Evolutionary conservation across 2,329 filamentous ascomycete species (phyloP).

Genomic region (Trichoderma cornu-damae): DNA sequence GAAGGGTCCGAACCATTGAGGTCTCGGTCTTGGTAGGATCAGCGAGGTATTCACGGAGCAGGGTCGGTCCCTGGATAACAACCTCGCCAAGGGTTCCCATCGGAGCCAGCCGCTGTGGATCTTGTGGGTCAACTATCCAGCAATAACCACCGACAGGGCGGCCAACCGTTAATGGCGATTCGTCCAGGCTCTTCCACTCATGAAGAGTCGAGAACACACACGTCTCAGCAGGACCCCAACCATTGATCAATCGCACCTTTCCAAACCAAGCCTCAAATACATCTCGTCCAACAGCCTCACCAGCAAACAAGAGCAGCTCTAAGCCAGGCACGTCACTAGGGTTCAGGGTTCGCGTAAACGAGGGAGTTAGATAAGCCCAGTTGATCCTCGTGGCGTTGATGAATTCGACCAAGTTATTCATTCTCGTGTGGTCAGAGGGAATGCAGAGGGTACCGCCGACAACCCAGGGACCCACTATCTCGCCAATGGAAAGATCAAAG

Average conservation of each 20-base stretch:
- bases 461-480: slow-evolving; percentile 20
- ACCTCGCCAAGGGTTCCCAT: slow-evolving; percentile 19
- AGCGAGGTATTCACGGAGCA: slow-evolving; percentile 42
- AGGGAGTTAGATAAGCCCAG: slow-evolving; percentile 20
- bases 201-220: slow-evolving; percentile 19
- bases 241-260: slow-evolving; percentile 20
- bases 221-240: slow-evolving; percentile 23
- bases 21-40: slow-evolving; percentile 18
- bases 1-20: background rate
- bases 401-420: slow-evolving; percentile 17
- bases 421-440: slow-evolving; percentile 17
- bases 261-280: slow-evolving; percentile 21
- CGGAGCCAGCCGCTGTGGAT: slow-evolving; percentile 15
- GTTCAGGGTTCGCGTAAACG: slow-evolving; percentile 16
- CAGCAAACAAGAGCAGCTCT: slow-evolving; percentile 18
- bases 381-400: slow-evolving; percentile 12
- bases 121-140: slow-evolving; percentile 16
- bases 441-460: slow-evolving; percentile 20
- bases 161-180: slow-evolving; percentile 15
- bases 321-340: slow-evolving; percentile 18
- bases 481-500: slow-evolving; percentile 21
- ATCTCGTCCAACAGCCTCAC: slow-evolving; percentile 18
- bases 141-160: slow-evolving; percentile 13
- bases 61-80: slow-evolving; percentile 29
- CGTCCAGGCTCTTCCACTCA: slow-evolving; percentile 11